These are phyloP conservation scores for Citrullus mucosospermus DNA, from an alignment of 306 rosid genomes.

Conservation along the genomic window DNA sequence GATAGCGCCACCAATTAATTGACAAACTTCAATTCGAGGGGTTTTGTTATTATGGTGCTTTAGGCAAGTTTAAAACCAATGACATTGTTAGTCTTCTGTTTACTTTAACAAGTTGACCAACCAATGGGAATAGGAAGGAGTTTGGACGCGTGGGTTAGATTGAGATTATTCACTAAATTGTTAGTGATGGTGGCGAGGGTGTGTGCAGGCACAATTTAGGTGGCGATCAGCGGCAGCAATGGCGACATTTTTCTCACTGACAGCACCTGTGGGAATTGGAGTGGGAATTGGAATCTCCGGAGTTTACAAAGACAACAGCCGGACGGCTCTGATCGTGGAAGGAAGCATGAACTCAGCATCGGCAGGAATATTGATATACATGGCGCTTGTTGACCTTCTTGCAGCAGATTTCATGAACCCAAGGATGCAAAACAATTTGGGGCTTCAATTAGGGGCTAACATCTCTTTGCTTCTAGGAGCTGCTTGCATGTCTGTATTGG, in stretches of 20 bases:
- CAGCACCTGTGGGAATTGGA: slow-evolving; percentile 66
- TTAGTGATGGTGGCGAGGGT: neutral
- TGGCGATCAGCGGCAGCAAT: slow-evolving; percentile 39
- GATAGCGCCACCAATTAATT: too few species aligned
- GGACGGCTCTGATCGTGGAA: slow-evolving; percentile 42
- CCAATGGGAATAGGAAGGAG: neutral
- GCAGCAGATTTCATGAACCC: slow-evolving; percentile 76
- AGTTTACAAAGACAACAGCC: slow-evolving; percentile 29
- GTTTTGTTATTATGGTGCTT: too few species aligned
- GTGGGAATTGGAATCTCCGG: slow-evolving; percentile 49
- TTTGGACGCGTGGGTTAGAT: neutral
- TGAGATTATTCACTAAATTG: neutral
- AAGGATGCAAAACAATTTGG: slow-evolving; percentile 33
- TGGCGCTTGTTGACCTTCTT: slow-evolving; percentile 66
- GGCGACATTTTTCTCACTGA: slow-evolving; percentile 62
- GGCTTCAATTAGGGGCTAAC: slow-evolving; percentile 48
- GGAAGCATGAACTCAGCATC: slow-evolving; percentile 56
- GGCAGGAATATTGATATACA: slow-evolving; percentile 70
- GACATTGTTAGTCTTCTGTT: neutral
- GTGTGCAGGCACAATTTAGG: slow-evolving; percentile 47
- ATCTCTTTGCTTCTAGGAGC: slow-evolving; percentile 61
- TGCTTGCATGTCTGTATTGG: slow-evolving; percentile 57
- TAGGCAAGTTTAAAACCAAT: too few species aligned
- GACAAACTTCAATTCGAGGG: too few species aligned
- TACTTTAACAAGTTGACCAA: neutral